Evolutionary conservation across 176 grass and related monocot genomes (phyloP).

Genomic region (Hsuehochloa calcarea): DNA sequence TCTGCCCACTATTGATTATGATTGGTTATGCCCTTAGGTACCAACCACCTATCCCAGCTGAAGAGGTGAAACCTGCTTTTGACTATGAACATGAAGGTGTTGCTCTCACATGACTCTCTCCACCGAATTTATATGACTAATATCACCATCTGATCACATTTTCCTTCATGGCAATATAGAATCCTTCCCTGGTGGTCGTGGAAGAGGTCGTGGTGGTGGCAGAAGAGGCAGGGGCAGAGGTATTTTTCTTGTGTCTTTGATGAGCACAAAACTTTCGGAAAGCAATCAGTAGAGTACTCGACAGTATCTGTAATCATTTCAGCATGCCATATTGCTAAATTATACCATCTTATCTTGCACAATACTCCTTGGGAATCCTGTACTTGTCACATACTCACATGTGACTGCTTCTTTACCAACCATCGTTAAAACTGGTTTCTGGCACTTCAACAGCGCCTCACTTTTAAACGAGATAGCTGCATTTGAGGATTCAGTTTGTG

Average conservation of each 20-base stretch:
- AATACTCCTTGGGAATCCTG: neutral
- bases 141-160: neutral
- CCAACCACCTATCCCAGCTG: conserved; percentile 70
- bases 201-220: conserved; percentile 56
- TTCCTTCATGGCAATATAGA: conserved; percentile 38
- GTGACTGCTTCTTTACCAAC: neutral
- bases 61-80: conserved; percentile 63
- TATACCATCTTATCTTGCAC: neutral
- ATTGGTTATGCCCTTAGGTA: conserved; percentile 50
- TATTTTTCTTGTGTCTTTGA: conserved; percentile 27
- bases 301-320: neutral
- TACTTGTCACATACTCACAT: neutral
- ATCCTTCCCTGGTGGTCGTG: conserved; percentile 41
- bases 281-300: neutral
- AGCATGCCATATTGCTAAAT: neutral
- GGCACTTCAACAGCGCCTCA: neutral
- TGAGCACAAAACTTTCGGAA: neutral
- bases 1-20: conserved; percentile 15
- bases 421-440: neutral
- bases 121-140: neutral
- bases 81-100: conserved; percentile 75
- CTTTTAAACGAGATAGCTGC: neutral
- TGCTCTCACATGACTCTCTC: neutral
- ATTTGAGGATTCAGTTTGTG: neutral
- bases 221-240: conserved; percentile 81